Conservation (phyloP, 257 asterid species). For the Fraxinus cuspidata region DNA sequence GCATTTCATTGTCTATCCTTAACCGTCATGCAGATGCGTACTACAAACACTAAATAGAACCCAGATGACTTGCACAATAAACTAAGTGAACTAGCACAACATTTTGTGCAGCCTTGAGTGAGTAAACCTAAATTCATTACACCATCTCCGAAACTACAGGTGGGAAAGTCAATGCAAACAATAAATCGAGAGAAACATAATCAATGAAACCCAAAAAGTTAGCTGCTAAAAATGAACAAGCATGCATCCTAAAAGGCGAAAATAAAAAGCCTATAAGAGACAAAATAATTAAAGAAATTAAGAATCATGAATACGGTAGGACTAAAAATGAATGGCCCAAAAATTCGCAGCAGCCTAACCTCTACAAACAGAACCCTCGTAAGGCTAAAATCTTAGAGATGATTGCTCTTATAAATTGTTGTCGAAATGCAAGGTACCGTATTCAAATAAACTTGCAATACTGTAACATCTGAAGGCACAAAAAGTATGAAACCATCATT, state of each 20-base stretch:
- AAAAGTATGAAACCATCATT: neutral
- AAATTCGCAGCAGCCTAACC: neutral
- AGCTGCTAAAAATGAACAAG: neutral
- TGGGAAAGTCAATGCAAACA: neutral
- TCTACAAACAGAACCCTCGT: neutral
- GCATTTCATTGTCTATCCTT: neutral
- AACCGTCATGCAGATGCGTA: neutral
- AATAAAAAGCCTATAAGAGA: neutral
- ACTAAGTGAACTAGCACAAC: neutral
- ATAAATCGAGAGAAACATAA: neutral
- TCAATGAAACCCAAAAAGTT: neutral
- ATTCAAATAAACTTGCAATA: neutral
- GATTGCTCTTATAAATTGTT: neutral
- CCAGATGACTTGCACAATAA: neutral
- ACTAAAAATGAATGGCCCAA: neutral
- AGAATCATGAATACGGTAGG: neutral
- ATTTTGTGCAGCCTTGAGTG: neutral
- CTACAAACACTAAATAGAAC: neutral
- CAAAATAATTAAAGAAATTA: too few species aligned
- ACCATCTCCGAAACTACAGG: neutral
- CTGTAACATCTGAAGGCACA: neutral
- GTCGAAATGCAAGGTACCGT: neutral
- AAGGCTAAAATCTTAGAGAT: neutral
- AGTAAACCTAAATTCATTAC: neutral
- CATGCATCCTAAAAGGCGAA: neutral